phyloP scores from a whole-genome alignment of 192 early-diverging fungal genomes.

The Dissophora globulifera region DNA sequence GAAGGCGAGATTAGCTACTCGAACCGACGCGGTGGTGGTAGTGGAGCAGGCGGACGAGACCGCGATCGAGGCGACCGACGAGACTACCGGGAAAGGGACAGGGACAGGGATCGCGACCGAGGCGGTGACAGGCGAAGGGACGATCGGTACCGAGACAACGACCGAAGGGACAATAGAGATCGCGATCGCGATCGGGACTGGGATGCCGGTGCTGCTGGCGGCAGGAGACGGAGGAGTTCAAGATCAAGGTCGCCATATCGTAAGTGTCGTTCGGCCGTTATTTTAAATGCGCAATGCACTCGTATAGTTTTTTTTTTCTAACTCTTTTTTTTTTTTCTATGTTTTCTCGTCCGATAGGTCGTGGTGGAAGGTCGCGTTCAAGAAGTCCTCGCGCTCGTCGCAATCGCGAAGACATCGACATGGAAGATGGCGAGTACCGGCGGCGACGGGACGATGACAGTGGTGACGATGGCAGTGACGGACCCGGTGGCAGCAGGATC shows the following conservation, averaged over 20 bases:
- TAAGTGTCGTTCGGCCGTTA: too few relatives aligned
- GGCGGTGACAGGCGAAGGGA: conserved; percentile 5
- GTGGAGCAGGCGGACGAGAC: conserved; percentile 16
- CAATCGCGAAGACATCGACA: conserved; percentile 1
- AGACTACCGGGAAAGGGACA: conserved; percentile 13
- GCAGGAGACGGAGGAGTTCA: conserved; percentile 22
- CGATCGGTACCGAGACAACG: background rate
- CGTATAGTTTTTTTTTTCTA: too few relatives aligned
- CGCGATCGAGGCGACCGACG: conserved; percentile 18
- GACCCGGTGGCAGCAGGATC: background rate
- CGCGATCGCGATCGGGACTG: conserved; percentile 1
- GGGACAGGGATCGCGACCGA: conserved; percentile 10
- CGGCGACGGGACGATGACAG: conserved; percentile 7
- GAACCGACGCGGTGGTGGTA: conserved; percentile 5
- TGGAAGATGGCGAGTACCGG: conserved; percentile 24
- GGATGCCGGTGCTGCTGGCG: background rate
- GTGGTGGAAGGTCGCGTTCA: conserved; percentile 40
- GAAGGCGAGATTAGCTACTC: conserved; percentile 46
- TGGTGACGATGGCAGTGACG: conserved; percentile 2
- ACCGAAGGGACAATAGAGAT: conserved; percentile 5
- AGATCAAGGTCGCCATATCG: conserved; percentile 36
- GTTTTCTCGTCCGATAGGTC: conserved; percentile 28
- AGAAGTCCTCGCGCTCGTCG: conserved; percentile 26
- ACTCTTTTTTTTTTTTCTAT: background rate
- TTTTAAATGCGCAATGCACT: too few relatives aligned